These are phyloP conservation scores for Backusella luteola DNA, from an alignment of 192 early-diverging fungal genomes.

Conservation along the genomic window DNA sequence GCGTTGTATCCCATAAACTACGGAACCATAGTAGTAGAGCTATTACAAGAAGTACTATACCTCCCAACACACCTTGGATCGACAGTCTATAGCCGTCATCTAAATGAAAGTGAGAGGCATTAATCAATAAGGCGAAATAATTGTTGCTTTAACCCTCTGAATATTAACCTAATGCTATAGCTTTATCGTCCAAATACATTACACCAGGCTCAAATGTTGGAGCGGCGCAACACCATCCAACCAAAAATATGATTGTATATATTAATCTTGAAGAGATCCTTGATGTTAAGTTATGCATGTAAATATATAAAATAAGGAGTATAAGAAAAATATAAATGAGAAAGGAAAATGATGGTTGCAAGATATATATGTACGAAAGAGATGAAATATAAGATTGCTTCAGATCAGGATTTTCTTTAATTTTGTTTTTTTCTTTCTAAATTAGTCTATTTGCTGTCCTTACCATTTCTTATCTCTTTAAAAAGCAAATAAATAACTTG, in stretches of 20 bases:
- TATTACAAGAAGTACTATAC: slow-evolving; percentile 31
- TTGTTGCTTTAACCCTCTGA: neutral
- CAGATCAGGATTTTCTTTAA: neutral
- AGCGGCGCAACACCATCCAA: neutral
- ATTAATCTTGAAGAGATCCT: neutral
- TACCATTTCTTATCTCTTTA: neutral
- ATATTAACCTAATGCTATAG: slow-evolving; percentile 7
- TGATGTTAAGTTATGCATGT: neutral
- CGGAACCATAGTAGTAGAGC: slow-evolving; percentile 36
- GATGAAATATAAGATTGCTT: neutral
- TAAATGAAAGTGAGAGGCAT: neutral
- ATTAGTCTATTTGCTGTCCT: neutral
- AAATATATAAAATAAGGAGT: neutral
- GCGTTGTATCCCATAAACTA: slow-evolving; percentile 15
- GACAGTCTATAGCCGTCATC: slow-evolving; percentile 35
- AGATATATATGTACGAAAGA: neutral
- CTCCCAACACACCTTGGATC: slow-evolving; percentile 34
- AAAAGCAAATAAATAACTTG: slow-evolving; percentile 9
- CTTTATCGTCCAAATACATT: slow-evolving; percentile 9
- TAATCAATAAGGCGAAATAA: neutral
- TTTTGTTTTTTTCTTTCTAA: neutral
- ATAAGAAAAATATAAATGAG: neutral
- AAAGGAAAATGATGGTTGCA: neutral
- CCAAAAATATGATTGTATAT: neutral
- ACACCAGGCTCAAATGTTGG: slow-evolving; percentile 3